phyloP scores from a whole-genome alignment of 1,284 basidiomycete genomes.

The Apiotrichum montevideense region DNA sequence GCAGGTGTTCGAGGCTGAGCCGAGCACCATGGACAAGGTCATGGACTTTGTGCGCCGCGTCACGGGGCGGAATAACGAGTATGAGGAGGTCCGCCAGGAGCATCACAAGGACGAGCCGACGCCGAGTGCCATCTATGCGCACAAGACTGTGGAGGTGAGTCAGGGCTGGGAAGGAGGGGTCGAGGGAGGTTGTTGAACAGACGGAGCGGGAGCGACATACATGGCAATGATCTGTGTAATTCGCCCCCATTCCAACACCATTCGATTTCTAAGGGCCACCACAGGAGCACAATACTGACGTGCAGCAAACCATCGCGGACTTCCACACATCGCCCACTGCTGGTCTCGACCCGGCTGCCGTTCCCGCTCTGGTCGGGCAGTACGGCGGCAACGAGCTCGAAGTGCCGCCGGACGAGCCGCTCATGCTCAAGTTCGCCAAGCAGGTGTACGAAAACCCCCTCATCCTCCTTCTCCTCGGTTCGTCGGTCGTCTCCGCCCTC shows the following conservation, averaged over 20 bases:
- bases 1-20: slow-evolving; percentile 10
- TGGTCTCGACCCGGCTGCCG: slow-evolving; percentile 60
- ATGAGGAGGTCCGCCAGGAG: slow-evolving; percentile 26
- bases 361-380: slow-evolving; percentile 60
- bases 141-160: slow-evolving; percentile 38
- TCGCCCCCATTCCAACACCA: too few relatives aligned
- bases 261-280: not conserved
- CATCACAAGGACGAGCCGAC: slow-evolving; percentile 38
- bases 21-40: not conserved
- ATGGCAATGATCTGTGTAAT: too few relatives aligned
- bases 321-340: slow-evolving; percentile 59
- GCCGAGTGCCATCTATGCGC: slow-evolving; percentile 41
- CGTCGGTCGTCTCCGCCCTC: slow-evolving; percentile 75
- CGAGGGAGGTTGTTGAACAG: too few relatives aligned
- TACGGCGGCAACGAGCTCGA: slow-evolving; percentile 93
- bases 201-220: too few relatives aligned
- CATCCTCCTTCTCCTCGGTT: slow-evolving; percentile 81
- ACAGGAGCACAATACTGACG: not conserved
- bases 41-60: slow-evolving; percentile 21
- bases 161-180: not conserved
- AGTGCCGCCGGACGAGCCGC: slow-evolving; percentile 72
- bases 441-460: slow-evolving; percentile 91
- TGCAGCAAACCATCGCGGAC: slow-evolving; percentile 31
- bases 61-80: slow-evolving; percentile 23
- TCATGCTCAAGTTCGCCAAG: slow-evolving; percentile 72